These are phyloP conservation scores for Meyerozyma sp. DNA, from an alignment of 1,139 yeast genomes.

Conservation along the genomic window DNA sequence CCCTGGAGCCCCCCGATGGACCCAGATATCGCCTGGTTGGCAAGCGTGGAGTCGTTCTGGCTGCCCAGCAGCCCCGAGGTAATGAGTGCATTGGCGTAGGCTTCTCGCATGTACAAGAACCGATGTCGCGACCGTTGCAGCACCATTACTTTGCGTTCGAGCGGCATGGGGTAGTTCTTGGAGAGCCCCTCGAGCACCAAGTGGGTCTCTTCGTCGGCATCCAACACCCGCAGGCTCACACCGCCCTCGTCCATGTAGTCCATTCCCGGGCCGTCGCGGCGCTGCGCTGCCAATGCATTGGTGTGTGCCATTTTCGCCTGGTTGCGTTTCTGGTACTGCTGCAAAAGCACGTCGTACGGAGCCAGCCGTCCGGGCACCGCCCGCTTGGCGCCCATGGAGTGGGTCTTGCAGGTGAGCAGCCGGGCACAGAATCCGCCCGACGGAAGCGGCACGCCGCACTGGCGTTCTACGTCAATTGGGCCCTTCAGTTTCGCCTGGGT, in stretches of 20 bases:
- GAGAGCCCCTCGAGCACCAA: constrained; percentile 91
- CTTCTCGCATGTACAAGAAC: constrained; percentile 77
- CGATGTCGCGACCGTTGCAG: constrained; percentile 68
- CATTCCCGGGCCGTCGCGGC: constrained; percentile 27
- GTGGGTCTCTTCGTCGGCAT: constrained; percentile 91
- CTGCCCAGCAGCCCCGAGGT: constrained; percentile 24
- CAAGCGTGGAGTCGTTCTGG: constrained; percentile 36
- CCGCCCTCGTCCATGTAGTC: constrained; percentile 17
- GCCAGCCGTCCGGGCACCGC: constrained; percentile 92
- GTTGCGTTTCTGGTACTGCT: constrained; percentile 86
- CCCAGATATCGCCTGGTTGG: constrained; percentile 47
- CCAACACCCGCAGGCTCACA: constrained; percentile 27
- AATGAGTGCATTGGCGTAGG: constrained; percentile 62
- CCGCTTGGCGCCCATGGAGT: constrained; percentile 96
- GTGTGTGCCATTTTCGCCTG: constrained; percentile 86
- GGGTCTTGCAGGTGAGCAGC: constrained; percentile 93
- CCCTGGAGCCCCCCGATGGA: constrained; percentile 73
- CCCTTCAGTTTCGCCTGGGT: constrained; percentile 62
- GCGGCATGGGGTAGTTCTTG: constrained; percentile 72
- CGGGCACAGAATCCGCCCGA: constrained; percentile 94
- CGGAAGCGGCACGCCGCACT: constrained; percentile 93
- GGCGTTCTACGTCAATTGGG: constrained; percentile 89
- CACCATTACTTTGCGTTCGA: constrained; percentile 68
- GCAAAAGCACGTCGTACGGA: constrained; percentile 81
- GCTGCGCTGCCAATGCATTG: constrained; percentile 60